These are phyloP conservation scores for Ceratocystis variospora DNA, from an alignment of 2,329 filamentous ascomycete genomes.

Conservation along the genomic window DNA sequence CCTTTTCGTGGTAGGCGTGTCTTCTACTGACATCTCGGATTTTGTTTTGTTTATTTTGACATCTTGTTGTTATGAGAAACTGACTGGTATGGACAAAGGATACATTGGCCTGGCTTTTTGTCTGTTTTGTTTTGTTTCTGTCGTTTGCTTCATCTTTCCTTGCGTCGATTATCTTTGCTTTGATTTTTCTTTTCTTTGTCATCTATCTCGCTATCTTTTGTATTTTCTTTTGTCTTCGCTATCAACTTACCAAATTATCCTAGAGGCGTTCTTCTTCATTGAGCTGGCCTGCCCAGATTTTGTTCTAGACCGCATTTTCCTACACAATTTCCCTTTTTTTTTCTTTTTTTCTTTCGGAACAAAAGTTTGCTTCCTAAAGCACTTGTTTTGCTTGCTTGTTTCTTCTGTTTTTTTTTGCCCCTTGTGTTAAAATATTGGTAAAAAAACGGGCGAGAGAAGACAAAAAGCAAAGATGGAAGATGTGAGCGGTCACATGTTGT, in stretches of 20 bases:
- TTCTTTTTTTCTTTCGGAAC: background rate
- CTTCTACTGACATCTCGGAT: slow-evolving; percentile 1
- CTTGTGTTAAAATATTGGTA: background rate
- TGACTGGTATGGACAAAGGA: slow-evolving; percentile 9
- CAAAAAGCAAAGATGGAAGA: background rate
- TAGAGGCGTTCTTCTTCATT: slow-evolving; percentile 5
- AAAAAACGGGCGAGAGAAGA: slow-evolving; percentile 2
- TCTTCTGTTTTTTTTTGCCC: background rate
- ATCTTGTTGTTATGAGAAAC: slow-evolving; percentile 9
- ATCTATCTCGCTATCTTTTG: background rate
- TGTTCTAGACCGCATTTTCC: slow-evolving; percentile 4
- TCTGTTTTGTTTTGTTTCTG: background rate
- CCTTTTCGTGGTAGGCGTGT: background rate
- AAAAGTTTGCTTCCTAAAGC: slow-evolving; percentile 1
- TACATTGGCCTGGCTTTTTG: slow-evolving; percentile 7
- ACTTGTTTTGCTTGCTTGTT: too few species aligned
- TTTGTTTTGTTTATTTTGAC: slow-evolving; percentile 2
- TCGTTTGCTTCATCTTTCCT: slow-evolving; percentile 5
- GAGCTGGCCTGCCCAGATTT: slow-evolving; percentile 8
- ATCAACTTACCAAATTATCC: background rate
- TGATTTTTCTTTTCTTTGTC: background rate
- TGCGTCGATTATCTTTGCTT: background rate
- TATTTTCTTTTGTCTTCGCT: slow-evolving; percentile 4
- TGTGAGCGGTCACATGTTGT: too few species aligned
- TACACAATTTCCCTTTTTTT: background rate